Evolutionary conservation across 768 basidiomycete species (phyloP).

Genomic region (Amanita molliuscula): DNA sequence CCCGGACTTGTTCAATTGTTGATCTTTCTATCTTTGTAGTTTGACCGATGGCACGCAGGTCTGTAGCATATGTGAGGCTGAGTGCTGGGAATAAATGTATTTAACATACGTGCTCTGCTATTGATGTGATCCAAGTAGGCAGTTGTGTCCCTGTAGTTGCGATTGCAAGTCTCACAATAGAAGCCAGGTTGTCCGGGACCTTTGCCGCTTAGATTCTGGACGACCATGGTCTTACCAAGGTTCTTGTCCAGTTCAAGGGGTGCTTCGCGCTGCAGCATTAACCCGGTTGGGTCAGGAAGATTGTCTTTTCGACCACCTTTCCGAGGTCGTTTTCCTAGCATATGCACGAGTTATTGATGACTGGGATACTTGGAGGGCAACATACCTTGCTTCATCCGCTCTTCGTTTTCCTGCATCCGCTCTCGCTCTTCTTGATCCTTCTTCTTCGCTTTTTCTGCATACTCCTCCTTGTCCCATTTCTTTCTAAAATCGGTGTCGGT

Average conservation of each 20-base stretch:
- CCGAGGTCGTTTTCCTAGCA: slow-evolving; percentile 66
- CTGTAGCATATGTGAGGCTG: slow-evolving; percentile 28
- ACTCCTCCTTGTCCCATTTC: slow-evolving; percentile 95
- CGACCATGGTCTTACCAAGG: slow-evolving; percentile 89
- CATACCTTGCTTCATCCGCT: slow-evolving; percentile 73
- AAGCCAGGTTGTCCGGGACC: slow-evolving; percentile 92
- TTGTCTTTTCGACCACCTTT: slow-evolving; percentile 60
- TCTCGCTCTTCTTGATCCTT: slow-evolving; percentile 74
- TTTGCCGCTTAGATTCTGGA: slow-evolving; percentile 69
- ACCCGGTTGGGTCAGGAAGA: slow-evolving; percentile 86
- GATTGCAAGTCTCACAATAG: slow-evolving; percentile 83
- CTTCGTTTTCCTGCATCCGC: slow-evolving; percentile 80
- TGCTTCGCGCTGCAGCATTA: slow-evolving; percentile 80
- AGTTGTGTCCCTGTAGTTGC: slow-evolving; percentile 90
- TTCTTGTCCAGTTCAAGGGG: slow-evolving; percentile 92
- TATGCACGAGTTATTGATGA: slow-evolving; percentile 6
- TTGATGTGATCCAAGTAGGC: slow-evolving; percentile 96
- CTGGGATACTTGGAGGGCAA: not conserved
- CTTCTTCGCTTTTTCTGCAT: slow-evolving; percentile 72
- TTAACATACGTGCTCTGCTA: slow-evolving; percentile 71
- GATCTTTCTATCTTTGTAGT: slow-evolving; percentile 87
- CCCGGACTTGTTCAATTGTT: slow-evolving; percentile 86
- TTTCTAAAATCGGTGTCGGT: slow-evolving; percentile 72
- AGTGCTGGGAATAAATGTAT: not conserved
- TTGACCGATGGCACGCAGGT: slow-evolving; percentile 90